Evolutionary conservation across 495 filamentous ascomycete genomes (phyloP).

Genomic region (Aspergillus bridgeri): DNA sequence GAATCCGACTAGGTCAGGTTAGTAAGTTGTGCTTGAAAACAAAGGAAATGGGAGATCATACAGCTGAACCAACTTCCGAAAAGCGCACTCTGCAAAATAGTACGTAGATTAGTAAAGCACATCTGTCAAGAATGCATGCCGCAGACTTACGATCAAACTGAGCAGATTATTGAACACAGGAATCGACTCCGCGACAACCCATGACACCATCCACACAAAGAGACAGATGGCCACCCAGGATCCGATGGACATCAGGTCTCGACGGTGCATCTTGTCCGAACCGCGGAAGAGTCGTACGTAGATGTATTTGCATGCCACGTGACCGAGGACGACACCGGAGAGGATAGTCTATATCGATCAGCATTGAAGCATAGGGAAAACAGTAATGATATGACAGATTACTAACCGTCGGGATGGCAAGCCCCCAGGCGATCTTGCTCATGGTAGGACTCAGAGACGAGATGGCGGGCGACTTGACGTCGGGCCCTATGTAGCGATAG

Average conservation of each 20-base stretch:
- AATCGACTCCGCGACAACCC: slow-evolving; percentile 69
- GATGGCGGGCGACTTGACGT: slow-evolving; percentile 69
- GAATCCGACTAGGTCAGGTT: slow-evolving; percentile 25
- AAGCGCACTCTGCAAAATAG: slow-evolving; percentile 33
- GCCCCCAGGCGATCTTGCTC: slow-evolving; percentile 68
- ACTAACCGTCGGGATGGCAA: slow-evolving; percentile 66
- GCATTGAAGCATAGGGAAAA: background rate
- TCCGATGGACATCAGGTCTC: slow-evolving; percentile 41
- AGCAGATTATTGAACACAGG: slow-evolving; percentile 69
- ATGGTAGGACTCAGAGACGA: slow-evolving; percentile 57
- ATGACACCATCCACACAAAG: slow-evolving; percentile 58
- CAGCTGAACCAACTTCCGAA: slow-evolving; percentile 44
- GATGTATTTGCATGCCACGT: slow-evolving; percentile 60
- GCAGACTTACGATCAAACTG: slow-evolving; percentile 43
- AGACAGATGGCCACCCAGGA: slow-evolving; percentile 58
- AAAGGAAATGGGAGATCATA: slow-evolving; percentile 13
- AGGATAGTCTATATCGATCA: slow-evolving; percentile 28
- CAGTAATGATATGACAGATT: background rate
- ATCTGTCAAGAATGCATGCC: no score
- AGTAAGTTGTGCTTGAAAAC: no score
- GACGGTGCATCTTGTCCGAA: slow-evolving; percentile 54
- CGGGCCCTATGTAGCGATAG: slow-evolving; percentile 67
- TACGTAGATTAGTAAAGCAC: no score
- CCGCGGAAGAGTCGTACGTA: slow-evolving; percentile 59
- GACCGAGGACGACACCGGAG: slow-evolving; percentile 56